These are phyloP conservation scores for Patellifolia procumbens DNA, from an alignment of 179 eudicot species.

Conservation along the genomic window DNA sequence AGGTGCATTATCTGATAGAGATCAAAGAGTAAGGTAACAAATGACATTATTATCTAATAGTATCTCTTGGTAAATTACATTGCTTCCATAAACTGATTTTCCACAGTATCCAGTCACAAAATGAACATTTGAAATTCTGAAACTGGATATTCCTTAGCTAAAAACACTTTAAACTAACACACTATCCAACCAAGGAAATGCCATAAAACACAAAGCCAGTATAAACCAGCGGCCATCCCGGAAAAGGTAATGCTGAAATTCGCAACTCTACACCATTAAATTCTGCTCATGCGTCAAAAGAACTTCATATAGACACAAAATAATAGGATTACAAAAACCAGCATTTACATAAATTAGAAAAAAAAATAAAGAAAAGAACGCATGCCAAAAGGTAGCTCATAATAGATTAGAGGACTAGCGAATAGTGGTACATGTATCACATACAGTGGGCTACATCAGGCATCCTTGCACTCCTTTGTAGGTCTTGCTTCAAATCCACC, in stretches of 20 bases:
- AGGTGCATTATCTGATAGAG: too few species aligned
- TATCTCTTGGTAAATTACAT: neutral
- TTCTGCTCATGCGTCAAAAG: conserved; percentile 19
- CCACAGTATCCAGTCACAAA: neutral
- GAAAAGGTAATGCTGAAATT: conserved; percentile 16
- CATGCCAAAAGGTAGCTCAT: conserved; percentile 17
- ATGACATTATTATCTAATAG: neutral
- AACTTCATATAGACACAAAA: conserved; percentile 34
- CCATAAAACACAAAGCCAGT: conserved; percentile 1
- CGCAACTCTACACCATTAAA: conserved; percentile 31
- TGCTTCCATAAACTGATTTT: neutral
- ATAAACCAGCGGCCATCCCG: conserved; percentile 8
- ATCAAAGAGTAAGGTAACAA: neutral
- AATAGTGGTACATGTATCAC: conserved; percentile 46
- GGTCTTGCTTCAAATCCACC: conserved; percentile 87
- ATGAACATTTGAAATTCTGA: neutral
- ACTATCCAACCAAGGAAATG: conserved; percentile 12
- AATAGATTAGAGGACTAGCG: conserved; percentile 22
- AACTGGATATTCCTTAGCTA: neutral
- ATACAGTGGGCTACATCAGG: conserved; percentile 26
- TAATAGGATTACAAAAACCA: conserved; percentile 28
- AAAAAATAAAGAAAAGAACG: neutral
- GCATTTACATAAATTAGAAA: conserved; percentile 31
- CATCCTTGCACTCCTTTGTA: conserved; percentile 57
- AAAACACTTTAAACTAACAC: neutral